Conservation (phyloP, 345 rosid genomes). For the Streptanthus diversifolius region DNA sequence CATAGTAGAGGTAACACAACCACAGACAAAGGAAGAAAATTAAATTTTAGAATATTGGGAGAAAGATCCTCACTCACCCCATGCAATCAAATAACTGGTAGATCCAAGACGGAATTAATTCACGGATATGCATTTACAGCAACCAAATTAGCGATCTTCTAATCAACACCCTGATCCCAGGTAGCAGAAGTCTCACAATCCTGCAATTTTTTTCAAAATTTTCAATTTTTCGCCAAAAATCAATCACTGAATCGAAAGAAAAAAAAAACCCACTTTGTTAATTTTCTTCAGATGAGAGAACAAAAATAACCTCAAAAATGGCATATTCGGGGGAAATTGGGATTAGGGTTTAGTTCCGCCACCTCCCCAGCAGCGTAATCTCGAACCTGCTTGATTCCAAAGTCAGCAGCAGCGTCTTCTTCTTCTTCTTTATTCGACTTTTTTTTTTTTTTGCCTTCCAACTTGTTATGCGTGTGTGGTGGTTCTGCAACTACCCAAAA, state of each 20-base stretch:
- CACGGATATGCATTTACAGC: slow-evolving; percentile 53
- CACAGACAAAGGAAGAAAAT: neutral
- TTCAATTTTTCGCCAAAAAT: neutral
- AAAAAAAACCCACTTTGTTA: neutral
- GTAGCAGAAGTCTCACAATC: slow-evolving; percentile 41
- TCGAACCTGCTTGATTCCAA: slow-evolving; percentile 2
- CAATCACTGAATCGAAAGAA: slow-evolving; percentile 7
- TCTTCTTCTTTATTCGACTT: slow-evolving; percentile 8
- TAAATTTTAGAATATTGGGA: slow-evolving; percentile 1
- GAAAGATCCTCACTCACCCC: slow-evolving; percentile 51
- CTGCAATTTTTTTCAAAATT: slow-evolving; percentile 1
- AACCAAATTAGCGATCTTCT: slow-evolving; percentile 35
- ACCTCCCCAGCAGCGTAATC: slow-evolving; percentile 15
- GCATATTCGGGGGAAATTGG: slow-evolving; percentile 40
- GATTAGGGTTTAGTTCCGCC: slow-evolving; percentile 29
- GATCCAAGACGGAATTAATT: slow-evolving; percentile 52
- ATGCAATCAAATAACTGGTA: slow-evolving; percentile 49
- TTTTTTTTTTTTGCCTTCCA: neutral
- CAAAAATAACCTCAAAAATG: slow-evolving; percentile 43
- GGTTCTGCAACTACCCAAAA: slow-evolving; percentile 33
- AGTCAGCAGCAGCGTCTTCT: neutral
- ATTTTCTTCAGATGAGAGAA: neutral
- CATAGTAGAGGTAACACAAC: neutral
- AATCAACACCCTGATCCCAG: slow-evolving; percentile 41
- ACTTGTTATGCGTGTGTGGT: slow-evolving; percentile 29